Evolutionary conservation across 306 rosid genomes (phyloP), one percentile per base, ranked within the genome.

Genomic region (Cicer bijugum): DNA sequence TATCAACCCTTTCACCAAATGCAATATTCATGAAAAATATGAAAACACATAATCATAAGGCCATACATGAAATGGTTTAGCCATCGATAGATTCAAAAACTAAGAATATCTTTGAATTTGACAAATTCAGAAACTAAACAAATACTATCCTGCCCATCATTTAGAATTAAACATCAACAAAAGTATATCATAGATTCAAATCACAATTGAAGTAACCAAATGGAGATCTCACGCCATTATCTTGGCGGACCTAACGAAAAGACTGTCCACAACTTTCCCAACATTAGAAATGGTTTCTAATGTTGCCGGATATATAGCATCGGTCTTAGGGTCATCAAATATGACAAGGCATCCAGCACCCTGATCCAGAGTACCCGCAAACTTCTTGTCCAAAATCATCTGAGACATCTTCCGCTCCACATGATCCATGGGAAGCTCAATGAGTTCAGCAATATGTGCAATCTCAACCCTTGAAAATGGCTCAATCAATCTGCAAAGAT

Each of bases 381-480:
- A 86, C 73, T 86, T 86, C 84, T 86, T 86, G 73, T 83, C 87
- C 78, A 86, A 75, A 53, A 86, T 86, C 89, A 86, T 81, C 82
- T 83, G 89, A 62, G 89, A 83, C 80, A 86, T 46, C 83, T 86
- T 86, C 6, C 83, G 78, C 81, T 86, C 89, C 76, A 86, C 87
- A 2, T 86, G 85, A 78, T 86, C 89, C 17, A 78, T 47, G 1
- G 96, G 92, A 60, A 93, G 90, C 69, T 93, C 98, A 42, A 93
- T 93, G 51, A 93, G 91, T 28, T 91, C 94, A 0, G 98, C 93
- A 12, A 91, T 86, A 47, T 91, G 97, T 10, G 87, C 87, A 77
- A 93, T 93, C 86, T 93, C 98, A 55, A 93, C 98, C 84, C 92
- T 89, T 70, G 96, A 89, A 83, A 93, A 93, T 10, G 98, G 98